A percentile compares a stretch with the other conserved stretches of the same genome.
These are phyloP conservation scores for Russula sp. DNA, from an alignment of 768 basidiomycete genomes.

Conservation along the genomic window DNA sequence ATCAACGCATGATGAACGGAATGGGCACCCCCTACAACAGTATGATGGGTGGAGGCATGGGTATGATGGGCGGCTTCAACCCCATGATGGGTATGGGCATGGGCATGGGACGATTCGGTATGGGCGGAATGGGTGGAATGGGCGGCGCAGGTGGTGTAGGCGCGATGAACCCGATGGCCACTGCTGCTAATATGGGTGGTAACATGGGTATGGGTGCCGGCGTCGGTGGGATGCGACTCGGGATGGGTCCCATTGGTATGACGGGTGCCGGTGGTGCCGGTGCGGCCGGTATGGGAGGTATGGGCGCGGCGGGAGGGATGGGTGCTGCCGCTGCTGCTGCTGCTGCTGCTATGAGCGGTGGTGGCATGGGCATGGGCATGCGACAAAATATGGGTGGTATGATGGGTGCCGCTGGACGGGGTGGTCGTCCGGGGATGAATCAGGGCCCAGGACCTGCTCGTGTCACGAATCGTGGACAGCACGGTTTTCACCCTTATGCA, in stretches of 20 bases:
- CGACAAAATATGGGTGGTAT: conserved; percentile 31
- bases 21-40: conserved; percentile 49
- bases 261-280: neutral
- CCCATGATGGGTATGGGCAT: conserved; percentile 38
- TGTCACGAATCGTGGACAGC: conserved; percentile 66
- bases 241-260: conserved; percentile 32
- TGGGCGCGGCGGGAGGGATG: conserved; percentile 40
- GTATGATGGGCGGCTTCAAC: conserved; percentile 30
- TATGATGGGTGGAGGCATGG: conserved; percentile 40
- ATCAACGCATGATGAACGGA: conserved; percentile 94
- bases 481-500: conserved; percentile 82
- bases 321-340: conserved; percentile 27
- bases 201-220: conserved; percentile 41
- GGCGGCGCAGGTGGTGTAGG: conserved; percentile 57
- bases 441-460: conserved; percentile 49
- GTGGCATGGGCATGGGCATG: conserved; percentile 42
- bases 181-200: conserved; percentile 1
- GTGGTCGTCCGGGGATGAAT: conserved; percentile 57
- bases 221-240: conserved; percentile 36
- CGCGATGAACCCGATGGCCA: conserved; percentile 42
- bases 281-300: conserved; percentile 24
- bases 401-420: conserved; percentile 58
- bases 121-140: conserved; percentile 32
- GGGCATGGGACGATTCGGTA: conserved; percentile 38
- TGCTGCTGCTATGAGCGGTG: conserved; percentile 29